Conservation (phyloP, 805 yeast species). For the Suhomyces kilbournensis region DNA sequence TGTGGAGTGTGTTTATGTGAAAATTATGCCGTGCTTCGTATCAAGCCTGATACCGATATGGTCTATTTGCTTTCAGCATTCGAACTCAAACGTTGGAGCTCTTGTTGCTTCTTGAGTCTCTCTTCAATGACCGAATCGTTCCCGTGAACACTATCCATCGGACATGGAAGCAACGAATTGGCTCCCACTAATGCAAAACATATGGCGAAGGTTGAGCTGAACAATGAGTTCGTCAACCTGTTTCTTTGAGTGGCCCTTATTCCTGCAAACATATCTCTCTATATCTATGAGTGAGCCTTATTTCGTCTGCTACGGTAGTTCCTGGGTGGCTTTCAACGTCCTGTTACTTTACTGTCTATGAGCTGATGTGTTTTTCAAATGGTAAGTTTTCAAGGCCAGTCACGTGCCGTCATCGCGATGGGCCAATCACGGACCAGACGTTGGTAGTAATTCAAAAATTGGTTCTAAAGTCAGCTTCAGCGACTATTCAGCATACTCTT, state of each 20-base stretch:
- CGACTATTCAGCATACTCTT: neutral
- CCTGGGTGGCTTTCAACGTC: neutral
- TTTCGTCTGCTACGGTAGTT: neutral
- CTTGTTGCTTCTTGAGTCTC: conserved; percentile 18
- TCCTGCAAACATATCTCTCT: conserved; percentile 37
- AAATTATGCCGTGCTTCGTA: neutral
- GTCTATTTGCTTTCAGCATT: neutral
- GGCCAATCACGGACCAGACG: conserved; percentile 3
- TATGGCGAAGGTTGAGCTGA: conserved; percentile 71
- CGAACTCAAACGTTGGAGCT: conserved; percentile 1
- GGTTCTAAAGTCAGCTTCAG: neutral
- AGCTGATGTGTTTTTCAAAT: neutral
- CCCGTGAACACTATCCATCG: conserved; percentile 39
- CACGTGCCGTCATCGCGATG: conserved; percentile 3
- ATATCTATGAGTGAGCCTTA: neutral
- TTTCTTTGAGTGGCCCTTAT: conserved; percentile 57
- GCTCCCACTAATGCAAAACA: conserved; percentile 57
- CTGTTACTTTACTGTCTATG: neutral
- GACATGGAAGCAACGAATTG: conserved; percentile 49
- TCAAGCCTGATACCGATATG: neutral
- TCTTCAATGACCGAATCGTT: conserved; percentile 41
- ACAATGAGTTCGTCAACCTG: conserved; percentile 59
- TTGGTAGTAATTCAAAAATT: neutral
- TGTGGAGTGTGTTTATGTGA: neutral
- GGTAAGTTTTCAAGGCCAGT: neutral